Percentiles rank a stretch among this genome's conserved stretches.
phyloP scores from a whole-genome alignment of 345 rosid species.

The Camelina laxa region DNA sequence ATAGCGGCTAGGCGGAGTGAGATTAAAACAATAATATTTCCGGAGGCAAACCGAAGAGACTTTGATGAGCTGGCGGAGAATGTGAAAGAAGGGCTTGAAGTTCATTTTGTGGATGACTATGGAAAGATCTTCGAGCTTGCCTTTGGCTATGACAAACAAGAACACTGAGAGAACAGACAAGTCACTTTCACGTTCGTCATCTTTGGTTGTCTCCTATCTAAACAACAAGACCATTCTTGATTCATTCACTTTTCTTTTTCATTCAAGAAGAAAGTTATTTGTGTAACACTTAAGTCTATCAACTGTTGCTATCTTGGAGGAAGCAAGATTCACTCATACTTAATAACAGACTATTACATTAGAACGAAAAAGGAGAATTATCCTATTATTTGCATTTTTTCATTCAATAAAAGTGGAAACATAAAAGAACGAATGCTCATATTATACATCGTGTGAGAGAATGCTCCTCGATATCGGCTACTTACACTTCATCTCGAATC shows the following conservation, averaged over 20 bases:
- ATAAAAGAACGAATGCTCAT: neutral
- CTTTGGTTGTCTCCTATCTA: conserved; percentile 18
- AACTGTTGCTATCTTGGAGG: neutral
- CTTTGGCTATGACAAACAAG: conserved; percentile 50
- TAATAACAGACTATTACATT: conserved; percentile 1
- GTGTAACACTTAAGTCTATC: neutral
- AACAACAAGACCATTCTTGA: conserved; percentile 31
- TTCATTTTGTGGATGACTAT: conserved; percentile 85
- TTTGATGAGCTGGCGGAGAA: conserved; percentile 87
- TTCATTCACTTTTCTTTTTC: conserved; percentile 17
- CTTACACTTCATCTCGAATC: conserved; percentile 9
- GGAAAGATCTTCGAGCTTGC: conserved; percentile 70
- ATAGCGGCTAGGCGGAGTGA: conserved; percentile 91
- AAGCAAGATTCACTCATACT: neutral
- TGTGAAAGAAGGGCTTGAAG: conserved; percentile 92
- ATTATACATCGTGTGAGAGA: conserved; percentile 23
- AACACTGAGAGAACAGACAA: conserved; percentile 16
- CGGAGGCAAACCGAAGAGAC: conserved; percentile 89
- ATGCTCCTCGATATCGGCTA: conserved; percentile 21
- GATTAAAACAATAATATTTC: conserved; percentile 85
- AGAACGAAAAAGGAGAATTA: conserved; percentile 9
- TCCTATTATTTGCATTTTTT: conserved; percentile 43
- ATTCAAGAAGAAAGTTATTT: neutral
- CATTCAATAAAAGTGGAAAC: conserved; percentile 12
- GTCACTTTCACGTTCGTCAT: conserved; percentile 17